Base-by-base conservation (phyloP, 805 yeast genomes). In the Wickerhamiella allomyrinae region DNA sequence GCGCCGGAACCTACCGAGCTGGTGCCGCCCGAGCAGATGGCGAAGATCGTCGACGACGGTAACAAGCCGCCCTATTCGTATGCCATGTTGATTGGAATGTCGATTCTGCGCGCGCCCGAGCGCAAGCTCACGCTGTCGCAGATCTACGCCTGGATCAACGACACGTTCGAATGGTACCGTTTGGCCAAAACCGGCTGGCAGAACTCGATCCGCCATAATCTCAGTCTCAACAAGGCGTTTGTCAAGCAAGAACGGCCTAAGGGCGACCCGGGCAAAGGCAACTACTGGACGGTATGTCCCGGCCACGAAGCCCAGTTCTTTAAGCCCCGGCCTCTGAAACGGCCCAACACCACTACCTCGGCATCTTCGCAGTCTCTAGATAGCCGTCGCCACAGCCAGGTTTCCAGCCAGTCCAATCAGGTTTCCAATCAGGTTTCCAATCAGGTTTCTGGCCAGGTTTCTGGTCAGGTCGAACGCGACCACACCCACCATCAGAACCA, bases 101-200 rank as follows among this genome's bases (percentile, higher is more conserved):
- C 97, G 1, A 82, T 89, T 39, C 65, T 89, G 49, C 74, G 91
- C 46, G 76, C 94, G n/a, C 77, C 78, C 1, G 70, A 67, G 13
- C 70, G 79, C 37, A 78, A 78, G 48, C 68, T 86, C 33, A 81
- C 93, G 2, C 62, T 81, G 41, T 71, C 91, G 0, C 95, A 85
- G 55, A 91, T 89, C 34, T 89, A 89, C 64, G 70, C 68, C 52
- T 89, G 98, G 98, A 91, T 89, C 35, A 76, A 91, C 7, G 76
- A 76, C 36, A 80, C 93, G 29, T 89, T 87, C 60, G 73, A 69
- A 47, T 89, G 79, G 58, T 91, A 91, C 61, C 76, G 77, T 49
- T 76, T 74, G 48, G 80, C 82, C 45, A 94, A 85, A 52, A 80
- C 84, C 9, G 95, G 96, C 21, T 89, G 98, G 98, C 96, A 89